Conservation (phyloP, 108 stramenopile genomes). For the Nitzschia sp. region DNA sequence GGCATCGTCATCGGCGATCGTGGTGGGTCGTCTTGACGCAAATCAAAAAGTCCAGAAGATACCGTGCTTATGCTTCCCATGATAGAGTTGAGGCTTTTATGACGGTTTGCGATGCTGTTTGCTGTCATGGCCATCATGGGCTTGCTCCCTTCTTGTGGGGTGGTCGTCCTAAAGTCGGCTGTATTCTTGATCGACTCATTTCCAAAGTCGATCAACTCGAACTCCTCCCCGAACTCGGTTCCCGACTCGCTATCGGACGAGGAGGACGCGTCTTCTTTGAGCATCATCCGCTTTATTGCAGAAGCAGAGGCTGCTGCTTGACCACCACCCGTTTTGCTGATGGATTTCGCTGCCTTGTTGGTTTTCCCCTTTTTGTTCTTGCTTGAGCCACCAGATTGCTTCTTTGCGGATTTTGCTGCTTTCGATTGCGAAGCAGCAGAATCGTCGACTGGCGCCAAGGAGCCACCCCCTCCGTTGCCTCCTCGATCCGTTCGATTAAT, state of each 20-base stretch:
- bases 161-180: neutral
- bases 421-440: neutral
- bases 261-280: neutral
- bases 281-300: neutral
- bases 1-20: neutral
- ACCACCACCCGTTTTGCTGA: no score
- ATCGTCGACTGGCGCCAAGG: neutral
- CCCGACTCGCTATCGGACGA: neutral
- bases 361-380: no score
- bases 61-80: neutral
- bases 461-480: neutral
- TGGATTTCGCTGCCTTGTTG: neutral
- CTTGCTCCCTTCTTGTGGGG: neutral
- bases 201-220: slow-evolving; percentile 4
- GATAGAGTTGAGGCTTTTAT: neutral
- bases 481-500: slow-evolving; percentile 11
- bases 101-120: neutral
- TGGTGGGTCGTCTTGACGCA: neutral
- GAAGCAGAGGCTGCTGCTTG: neutral
- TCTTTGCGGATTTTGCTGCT: neutral
- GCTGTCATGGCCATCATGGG: neutral
- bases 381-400: no score
- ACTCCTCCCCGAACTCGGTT: neutral
- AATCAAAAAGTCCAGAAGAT: neutral
- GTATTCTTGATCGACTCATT: neutral